Base-by-base conservation (phyloP, 495 filamentous ascomycete species). In the Hyphodiscus hymeniophilus region DNA sequence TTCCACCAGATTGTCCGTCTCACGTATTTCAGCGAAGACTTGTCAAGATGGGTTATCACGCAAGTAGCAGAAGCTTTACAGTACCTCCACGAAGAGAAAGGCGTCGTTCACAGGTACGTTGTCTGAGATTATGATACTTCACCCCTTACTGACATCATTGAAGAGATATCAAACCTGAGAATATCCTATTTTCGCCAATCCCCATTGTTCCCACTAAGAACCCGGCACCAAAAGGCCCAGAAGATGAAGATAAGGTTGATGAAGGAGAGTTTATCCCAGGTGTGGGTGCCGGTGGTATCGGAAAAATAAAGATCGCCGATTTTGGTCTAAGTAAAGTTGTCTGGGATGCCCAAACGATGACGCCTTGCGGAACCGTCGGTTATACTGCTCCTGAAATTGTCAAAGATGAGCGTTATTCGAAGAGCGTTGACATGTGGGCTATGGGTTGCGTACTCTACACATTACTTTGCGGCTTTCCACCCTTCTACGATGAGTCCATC, bases 371-470 rank as follows among this genome's bases (percentile, higher is more conserved):
- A 26, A 98, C 92, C 3, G 92, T 97, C 45, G 92, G 92, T 24
- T 98, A 98, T 64, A 97, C 92, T 13, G 92, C 92, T n/a, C 92
- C 92, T 4, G 92, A 98, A 64, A 98, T 98, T 42, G 92, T 98
- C 44, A 97, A 97, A 66, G 92, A 98, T 66, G 92, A 98, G 63
- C 80, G 91, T 31, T 98, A 98, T 60, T 97, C 92, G 6, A 98
- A 97, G 71, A 90, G 88, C 57, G 92, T 98, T 33, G 92, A 98
- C 54, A 98, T 98, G 92, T 98, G 92, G 92, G 92, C 92, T 11
- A 66, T 98, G 31, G 92, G 92, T 10, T 98, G 92, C 66, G 92
- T 98, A 7, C 77, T 98, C 15, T 98, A 98, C 66, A 98, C 92
- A 0, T 71, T 98, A 3, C 79, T 98, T 20, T 98, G 92, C 58